phyloP scores from a whole-genome alignment of 192 early-diverging fungal genomes.

The Gaertneriomyces sp. region DNA sequence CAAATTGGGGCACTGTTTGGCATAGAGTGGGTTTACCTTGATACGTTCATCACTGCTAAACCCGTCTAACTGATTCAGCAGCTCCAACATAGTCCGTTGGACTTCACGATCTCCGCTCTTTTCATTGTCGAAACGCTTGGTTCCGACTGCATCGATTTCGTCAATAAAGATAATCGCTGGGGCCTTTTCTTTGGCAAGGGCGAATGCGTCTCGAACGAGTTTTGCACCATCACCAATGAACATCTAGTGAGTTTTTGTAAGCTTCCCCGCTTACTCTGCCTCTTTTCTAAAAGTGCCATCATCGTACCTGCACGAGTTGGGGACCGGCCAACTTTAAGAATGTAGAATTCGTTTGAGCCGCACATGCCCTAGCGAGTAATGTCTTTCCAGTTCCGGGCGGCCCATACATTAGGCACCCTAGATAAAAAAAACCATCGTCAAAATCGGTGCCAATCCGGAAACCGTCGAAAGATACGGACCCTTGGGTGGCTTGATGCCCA shows the following conservation, averaged over 20 bases:
- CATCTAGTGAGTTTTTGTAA: no score
- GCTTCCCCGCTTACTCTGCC: no score
- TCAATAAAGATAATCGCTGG: constrained; percentile 99
- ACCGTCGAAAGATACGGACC: constrained; percentile 50
- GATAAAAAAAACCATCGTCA: neutral
- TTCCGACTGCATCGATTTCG: constrained; percentile 97
- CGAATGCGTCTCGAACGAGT: constrained; percentile 91
- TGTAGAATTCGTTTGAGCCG: constrained; percentile 92
- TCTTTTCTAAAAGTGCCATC: no score
- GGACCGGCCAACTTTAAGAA: constrained; percentile 96
- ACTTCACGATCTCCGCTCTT: constrained; percentile 98
- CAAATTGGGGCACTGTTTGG: neutral
- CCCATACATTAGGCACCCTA: constrained; percentile 83
- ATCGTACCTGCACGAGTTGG: constrained; percentile 77
- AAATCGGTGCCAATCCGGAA: neutral
- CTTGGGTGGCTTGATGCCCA: constrained; percentile 98
- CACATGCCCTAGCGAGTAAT: constrained; percentile 94
- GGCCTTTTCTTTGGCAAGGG: constrained; percentile 95
- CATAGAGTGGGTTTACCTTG: constrained; percentile 65
- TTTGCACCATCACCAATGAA: constrained; percentile 53
- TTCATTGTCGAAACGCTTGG: constrained; percentile 97
- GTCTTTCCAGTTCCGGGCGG: constrained; percentile 99
- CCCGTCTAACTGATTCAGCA: constrained; percentile 96
- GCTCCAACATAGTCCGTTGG: constrained; percentile 98
- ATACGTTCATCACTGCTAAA: constrained; percentile 93